Base-by-base conservation (phyloP, 352 stramenopile species). In the Globisporangium emineosum region DNA sequence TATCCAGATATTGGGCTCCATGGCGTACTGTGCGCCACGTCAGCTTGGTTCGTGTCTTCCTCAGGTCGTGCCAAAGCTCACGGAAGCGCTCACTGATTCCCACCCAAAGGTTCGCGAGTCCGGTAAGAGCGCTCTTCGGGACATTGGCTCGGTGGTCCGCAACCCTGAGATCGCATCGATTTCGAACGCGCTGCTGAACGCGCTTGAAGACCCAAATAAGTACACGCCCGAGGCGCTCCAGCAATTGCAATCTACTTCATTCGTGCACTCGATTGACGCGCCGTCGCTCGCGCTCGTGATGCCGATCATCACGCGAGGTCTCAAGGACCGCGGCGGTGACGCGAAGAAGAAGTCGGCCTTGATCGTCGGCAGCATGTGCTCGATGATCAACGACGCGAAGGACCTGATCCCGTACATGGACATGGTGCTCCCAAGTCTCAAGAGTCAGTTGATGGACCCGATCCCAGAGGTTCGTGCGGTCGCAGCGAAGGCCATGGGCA, bases 191-290 rank as follows among this genome's bases (percentile, higher is more conserved):
- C 73, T 99, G 29, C 80, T 99, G 53, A 96, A 96, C 59, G 98
- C 97, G 10, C 75, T 99, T 25, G 97, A 97, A 55, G 97, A 99
- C 69, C 94, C 94, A 1, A 94, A 94, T 67, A 86, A 84, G 60
- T 73, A 91, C 67, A 99, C 97, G 19, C 69, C 90, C 19, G 86
- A 93, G 29, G 98, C 97, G 55, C 80, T 99, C 19, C 97, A 99
- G 81, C 86, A 97, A 66, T 76, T 99, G 32, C 97, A 99, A 63
- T 96, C 90, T 43, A 99, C 96, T 30, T 96, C 97, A 63, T 99
- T 99, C 76, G 86, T 99, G 67, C 98, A 99, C 82, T 98, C 97
- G 65, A 99, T 99, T 69, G 98, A 99, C 75, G 97, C 98, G 29
- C 97, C 98, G 21, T 99, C 97, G 65, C 79, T 99, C 29, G 97